A percentile compares a stretch with the other conserved stretches of the same genome.
Conservation (phyloP, 2,329 filamentous ascomycete species). For the Colletotrichum paranaense region DNA sequence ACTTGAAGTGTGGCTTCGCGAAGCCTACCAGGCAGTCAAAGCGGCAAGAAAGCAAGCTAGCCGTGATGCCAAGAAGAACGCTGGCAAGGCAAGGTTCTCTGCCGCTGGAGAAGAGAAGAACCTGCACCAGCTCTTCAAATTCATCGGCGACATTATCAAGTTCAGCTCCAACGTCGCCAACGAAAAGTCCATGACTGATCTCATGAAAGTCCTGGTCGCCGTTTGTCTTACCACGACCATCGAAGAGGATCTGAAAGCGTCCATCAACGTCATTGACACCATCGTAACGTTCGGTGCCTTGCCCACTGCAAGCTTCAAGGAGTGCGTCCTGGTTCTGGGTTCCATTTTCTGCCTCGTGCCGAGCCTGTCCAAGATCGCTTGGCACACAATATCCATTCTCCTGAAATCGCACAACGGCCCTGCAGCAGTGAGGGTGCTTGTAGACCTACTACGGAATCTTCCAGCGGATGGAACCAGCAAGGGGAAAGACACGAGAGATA, state of each 20-base stretch:
- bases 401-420: slow-evolving; percentile 81
- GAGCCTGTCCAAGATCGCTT: slow-evolving; percentile 71
- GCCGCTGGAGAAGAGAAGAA: slow-evolving; percentile 68
- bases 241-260: slow-evolving; percentile 73
- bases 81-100: slow-evolving; percentile 52
- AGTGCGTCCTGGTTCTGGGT: slow-evolving; percentile 77
- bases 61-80: slow-evolving; percentile 50
- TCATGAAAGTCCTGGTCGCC: slow-evolving; percentile 71
- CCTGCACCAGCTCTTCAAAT: slow-evolving; percentile 72
- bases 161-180: slow-evolving; percentile 79
- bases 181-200: slow-evolving; percentile 68
- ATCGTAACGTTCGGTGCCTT: slow-evolving; percentile 80
- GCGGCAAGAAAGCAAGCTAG: slow-evolving; percentile 61
- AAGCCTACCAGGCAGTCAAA: slow-evolving; percentile 65
- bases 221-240: slow-evolving; percentile 77
- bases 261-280: slow-evolving; percentile 75
- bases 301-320: slow-evolving; percentile 69
- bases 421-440: slow-evolving; percentile 72
- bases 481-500: slow-evolving; percentile 66
- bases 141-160: slow-evolving; percentile 76
- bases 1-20: slow-evolving; percentile 69
- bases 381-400: slow-evolving; percentile 77
- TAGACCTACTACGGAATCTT: slow-evolving; percentile 69
- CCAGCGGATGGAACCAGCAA: slow-evolving; percentile 55
- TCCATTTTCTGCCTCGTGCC: slow-evolving; percentile 77